Evolutionary conservation across 2,329 filamentous ascomycete species (phyloP).

Genomic region (Niveomyces coronatus): DNA sequence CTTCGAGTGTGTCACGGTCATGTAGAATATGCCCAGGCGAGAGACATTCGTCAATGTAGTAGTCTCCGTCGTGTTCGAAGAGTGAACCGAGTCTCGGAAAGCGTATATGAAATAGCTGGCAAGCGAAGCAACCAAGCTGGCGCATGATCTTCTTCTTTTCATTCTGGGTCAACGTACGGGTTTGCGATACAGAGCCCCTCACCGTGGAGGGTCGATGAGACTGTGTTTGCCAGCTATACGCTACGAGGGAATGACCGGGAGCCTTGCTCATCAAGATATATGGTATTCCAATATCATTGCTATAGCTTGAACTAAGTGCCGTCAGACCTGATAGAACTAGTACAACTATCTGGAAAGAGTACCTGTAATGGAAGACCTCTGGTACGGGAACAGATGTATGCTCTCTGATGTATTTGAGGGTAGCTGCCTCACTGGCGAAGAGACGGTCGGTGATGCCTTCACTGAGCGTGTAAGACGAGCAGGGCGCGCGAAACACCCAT

Average conservation of each 20-base stretch:
- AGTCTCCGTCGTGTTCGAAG: not conserved
- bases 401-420: slow-evolving; percentile 19
- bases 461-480: too few relatives aligned
- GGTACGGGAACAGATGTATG: slow-evolving; percentile 22
- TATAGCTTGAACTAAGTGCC: not conserved
- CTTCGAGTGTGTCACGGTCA: not conserved
- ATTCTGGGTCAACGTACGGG: not conserved
- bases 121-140: not conserved
- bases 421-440: slow-evolving; percentile 22
- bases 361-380: slow-evolving; percentile 18
- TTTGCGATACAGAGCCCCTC: not conserved
- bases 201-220: not conserved
- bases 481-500: slow-evolving; percentile 22
- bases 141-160: not conserved
- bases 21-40: not conserved
- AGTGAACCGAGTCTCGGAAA: not conserved
- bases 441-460: too few relatives aligned
- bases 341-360: not conserved
- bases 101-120: not conserved
- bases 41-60: not conserved
- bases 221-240: not conserved
- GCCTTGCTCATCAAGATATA: not conserved
- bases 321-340: not conserved
- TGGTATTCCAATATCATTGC: not conserved
- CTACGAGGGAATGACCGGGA: not conserved